phyloP scores from a whole-genome alignment of 192 early-diverging fungal genomes.

The Rhizophagus prolifer region DNA sequence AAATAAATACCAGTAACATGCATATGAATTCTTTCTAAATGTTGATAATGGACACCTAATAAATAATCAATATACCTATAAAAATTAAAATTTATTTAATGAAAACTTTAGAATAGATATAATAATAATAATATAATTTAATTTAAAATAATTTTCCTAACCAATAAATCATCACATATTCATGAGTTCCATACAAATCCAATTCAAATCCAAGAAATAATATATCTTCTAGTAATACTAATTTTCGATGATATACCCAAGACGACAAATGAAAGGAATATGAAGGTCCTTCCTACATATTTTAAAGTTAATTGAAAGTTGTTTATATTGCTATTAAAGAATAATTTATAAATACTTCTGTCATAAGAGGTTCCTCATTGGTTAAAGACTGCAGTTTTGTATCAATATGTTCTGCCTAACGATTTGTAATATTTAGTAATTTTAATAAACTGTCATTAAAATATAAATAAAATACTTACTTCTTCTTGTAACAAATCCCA shows the following conservation, averaged over 20 bases:
- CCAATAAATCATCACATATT: conserved; percentile 65
- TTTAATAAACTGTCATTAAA: not conserved
- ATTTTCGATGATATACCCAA: conserved; percentile 65
- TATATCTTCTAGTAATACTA: conserved; percentile 53
- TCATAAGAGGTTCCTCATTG: conserved; percentile 19
- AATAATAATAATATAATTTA: not conserved
- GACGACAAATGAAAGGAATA: conserved; percentile 58
- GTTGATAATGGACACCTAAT: conserved; percentile 30
- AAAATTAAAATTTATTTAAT: not conserved
- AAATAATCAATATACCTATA: conserved; percentile 32
- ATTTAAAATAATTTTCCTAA: conserved; percentile 23
- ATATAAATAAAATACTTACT: conserved; percentile 29
- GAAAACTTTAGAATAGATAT: not conserved
- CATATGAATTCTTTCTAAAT: conserved; percentile 22
- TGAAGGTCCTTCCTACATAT: conserved; percentile 15
- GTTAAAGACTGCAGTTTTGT: conserved; percentile 28
- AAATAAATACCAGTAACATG: conserved; percentile 3
- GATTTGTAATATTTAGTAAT: not conserved
- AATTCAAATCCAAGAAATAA: conserved; percentile 66
- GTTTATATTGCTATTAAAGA: not conserved
- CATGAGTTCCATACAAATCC: conserved; percentile 64
- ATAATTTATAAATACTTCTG: conserved; percentile 9
- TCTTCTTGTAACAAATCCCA: conserved; percentile 63
- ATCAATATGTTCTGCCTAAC: conserved; percentile 37
- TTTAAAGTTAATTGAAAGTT: not conserved